These are phyloP conservation scores for Cercospora zeae-maydis DNA, from an alignment of 2,329 filamentous ascomycete genomes.

Conservation along the genomic window DNA sequence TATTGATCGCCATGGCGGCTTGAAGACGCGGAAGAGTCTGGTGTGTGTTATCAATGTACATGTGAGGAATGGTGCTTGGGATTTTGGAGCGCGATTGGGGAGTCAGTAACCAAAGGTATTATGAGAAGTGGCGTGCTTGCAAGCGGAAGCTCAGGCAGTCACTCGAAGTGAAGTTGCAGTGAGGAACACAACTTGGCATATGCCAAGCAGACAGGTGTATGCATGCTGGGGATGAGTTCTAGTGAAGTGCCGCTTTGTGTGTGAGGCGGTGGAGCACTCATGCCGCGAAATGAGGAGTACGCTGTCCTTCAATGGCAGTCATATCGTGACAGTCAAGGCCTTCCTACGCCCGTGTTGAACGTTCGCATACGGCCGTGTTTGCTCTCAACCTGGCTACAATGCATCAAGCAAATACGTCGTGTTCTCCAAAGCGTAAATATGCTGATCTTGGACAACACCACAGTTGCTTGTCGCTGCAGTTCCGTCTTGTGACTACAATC, in stretches of 20 bases:
- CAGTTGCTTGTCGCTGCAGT: not conserved
- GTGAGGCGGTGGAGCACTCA: not conserved
- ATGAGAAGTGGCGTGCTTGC: not conserved
- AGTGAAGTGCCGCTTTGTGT: not conserved
- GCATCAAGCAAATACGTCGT: too few species aligned
- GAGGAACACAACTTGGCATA: not conserved
- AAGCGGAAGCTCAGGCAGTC: not conserved
- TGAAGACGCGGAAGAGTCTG: too few species aligned
- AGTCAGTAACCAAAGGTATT: not conserved
- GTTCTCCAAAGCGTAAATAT: too few species aligned
- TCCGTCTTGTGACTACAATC: too few species aligned
- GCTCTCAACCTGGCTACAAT: too few species aligned
- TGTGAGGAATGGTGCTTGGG: not conserved
- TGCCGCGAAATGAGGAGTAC: not conserved
- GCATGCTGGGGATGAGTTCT: not conserved
- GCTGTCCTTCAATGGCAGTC: not conserved
- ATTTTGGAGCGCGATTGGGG: not conserved
- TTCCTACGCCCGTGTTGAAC: not conserved
- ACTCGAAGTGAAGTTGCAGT: not conserved
- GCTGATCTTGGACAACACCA: too few species aligned
- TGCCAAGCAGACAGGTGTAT: not conserved
- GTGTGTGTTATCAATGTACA: too few species aligned
- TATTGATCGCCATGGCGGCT: slow-evolving; percentile 21
- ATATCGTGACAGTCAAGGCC: not conserved
- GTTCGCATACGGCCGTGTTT: too few species aligned